A percentile compares a stretch with the other conserved stretches of the same genome.
Conservation (phyloP, 352 stramenopile genomes). For the Pythium guiyangense region DNA sequence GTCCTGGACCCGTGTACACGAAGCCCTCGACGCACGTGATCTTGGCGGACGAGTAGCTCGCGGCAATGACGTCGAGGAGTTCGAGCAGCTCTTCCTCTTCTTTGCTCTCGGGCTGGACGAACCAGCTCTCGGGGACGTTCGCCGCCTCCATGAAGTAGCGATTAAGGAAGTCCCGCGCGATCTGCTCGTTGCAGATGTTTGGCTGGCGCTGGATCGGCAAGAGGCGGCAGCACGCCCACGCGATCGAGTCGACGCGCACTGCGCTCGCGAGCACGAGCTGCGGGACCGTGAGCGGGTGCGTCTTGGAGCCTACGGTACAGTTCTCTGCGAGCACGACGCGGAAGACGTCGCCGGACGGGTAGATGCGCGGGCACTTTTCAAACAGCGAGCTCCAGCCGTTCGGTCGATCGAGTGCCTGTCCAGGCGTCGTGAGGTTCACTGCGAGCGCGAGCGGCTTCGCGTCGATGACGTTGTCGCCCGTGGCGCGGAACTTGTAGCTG, state of each 20-base stretch:
- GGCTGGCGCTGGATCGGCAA: too few relatives aligned
- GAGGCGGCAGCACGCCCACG: too few relatives aligned
- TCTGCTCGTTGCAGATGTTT: too few relatives aligned
- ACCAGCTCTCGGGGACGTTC: background rate
- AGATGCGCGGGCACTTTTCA: slow-evolving; percentile 29
- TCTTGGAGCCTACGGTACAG: too few relatives aligned
- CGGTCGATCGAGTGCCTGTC: slow-evolving; percentile 8
- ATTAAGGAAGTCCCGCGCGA: too few relatives aligned
- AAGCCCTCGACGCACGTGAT: slow-evolving; percentile 47
- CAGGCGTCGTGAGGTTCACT: slow-evolving; percentile 3
- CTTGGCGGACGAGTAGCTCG: slow-evolving; percentile 26
- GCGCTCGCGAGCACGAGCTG: too few relatives aligned
- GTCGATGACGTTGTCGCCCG: slow-evolving; percentile 14
- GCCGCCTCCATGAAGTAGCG: too few relatives aligned
- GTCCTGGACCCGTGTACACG: slow-evolving; percentile 8
- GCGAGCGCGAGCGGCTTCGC: slow-evolving; percentile 1
- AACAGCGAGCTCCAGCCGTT: slow-evolving; percentile 45
- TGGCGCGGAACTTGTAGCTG: slow-evolving; percentile 29
- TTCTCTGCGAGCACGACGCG: slow-evolving; percentile 25
- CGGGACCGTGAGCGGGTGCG: too few relatives aligned
- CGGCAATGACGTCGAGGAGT: too few relatives aligned
- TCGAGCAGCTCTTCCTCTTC: slow-evolving; percentile 35
- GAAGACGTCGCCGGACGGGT: slow-evolving; percentile 4
- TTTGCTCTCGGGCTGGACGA: slow-evolving; percentile 19
- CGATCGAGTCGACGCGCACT: too few relatives aligned